Evolutionary conservation across 805 yeast genomes (phyloP), one percentile per base, ranked within the genome.

Genomic region (Candida germanica): DNA sequence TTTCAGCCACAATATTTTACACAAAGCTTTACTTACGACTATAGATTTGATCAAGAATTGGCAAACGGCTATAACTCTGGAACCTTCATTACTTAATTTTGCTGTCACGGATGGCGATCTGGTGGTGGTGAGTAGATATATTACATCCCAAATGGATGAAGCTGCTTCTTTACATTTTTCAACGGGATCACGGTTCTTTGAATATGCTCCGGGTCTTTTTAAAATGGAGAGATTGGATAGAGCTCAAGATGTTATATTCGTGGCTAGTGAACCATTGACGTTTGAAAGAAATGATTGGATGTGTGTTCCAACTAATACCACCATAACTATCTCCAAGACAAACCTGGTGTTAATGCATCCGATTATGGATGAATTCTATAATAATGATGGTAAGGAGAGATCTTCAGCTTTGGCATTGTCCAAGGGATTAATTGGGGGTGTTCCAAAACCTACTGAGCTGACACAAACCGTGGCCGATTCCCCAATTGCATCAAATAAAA

Each of bases 211-310:
- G 2, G 95, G 96, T 14, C 84, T 87, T 52, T 93, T 87, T 65
- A 76, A 85, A 51, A 88, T 93, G 96, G 97, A 93, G 59, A 73
- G 98, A 36, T 68, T 86, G 42, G 95, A 89, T 59, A 73, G 97
- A 36, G 84, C 93, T 7, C 97, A 91, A 59, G 91, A 87, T 58
- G 91, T 93, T 12, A 83, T 91, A n/a, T 83, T 93, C 81, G 93
- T 93, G 33, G 96, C 98, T 1, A 83, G 95, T 12, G 98, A 93
- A 55, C 98, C 98, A 0, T 69, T 93, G 39, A 93, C 98, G 0
- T 93, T 93, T 58, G 98, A 93, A 63, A 68, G 98, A 38, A 91
- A 89, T 26, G 98, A 93, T 61, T 93, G 98, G 98, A 85, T 91
- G 34, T 82, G 96, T 3, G 94, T 93, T 1, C 98, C 98, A 2